Evolutionary conservation across 768 basidiomycete genomes (phyloP).

Genomic region (Suillus spraguei): DNA sequence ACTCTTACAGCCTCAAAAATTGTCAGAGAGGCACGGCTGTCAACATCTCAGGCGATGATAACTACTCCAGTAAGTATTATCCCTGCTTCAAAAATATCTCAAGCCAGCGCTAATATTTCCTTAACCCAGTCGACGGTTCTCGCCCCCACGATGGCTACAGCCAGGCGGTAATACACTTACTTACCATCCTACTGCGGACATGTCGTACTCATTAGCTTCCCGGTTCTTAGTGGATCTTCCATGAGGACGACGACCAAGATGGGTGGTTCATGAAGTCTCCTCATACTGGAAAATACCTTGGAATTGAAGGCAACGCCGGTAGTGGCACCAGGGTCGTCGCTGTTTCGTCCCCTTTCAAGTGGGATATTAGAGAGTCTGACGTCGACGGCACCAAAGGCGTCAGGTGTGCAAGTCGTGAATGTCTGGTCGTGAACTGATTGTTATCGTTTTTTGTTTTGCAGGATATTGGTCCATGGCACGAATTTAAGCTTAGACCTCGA

Average conservation of each 20-base stretch:
- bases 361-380: slow-evolving; percentile 52
- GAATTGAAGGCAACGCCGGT: slow-evolving; percentile 27
- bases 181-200: not conserved
- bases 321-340: slow-evolving; percentile 47
- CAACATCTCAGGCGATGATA: slow-evolving; percentile 57
- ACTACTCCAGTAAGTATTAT: slow-evolving; percentile 42
- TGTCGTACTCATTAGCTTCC: not conserved
- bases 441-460: slow-evolving; percentile 18
- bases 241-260: slow-evolving; percentile 30
- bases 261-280: slow-evolving; percentile 47
- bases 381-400: slow-evolving; percentile 38
- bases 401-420: slow-evolving; percentile 39
- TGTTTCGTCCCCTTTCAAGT: slow-evolving; percentile 37
- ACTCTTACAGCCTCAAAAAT: slow-evolving; percentile 50
- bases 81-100: not conserved
- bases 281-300: slow-evolving; percentile 44
- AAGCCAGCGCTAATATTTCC: not conserved
- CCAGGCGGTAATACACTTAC: slow-evolving; percentile 41
- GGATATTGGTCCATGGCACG: slow-evolving; percentile 22
- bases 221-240: slow-evolving; percentile 47
- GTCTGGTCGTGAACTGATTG: not conserved
- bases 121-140: slow-evolving; percentile 49
- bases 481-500: not conserved
- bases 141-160: slow-evolving; percentile 43
- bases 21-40: slow-evolving; percentile 51